Percentiles rank a stretch among this genome's conserved stretches.
phyloP scores from a whole-genome alignment of 2,329 filamentous ascomycete species.

The Cordyceps cateniannulata region DNA sequence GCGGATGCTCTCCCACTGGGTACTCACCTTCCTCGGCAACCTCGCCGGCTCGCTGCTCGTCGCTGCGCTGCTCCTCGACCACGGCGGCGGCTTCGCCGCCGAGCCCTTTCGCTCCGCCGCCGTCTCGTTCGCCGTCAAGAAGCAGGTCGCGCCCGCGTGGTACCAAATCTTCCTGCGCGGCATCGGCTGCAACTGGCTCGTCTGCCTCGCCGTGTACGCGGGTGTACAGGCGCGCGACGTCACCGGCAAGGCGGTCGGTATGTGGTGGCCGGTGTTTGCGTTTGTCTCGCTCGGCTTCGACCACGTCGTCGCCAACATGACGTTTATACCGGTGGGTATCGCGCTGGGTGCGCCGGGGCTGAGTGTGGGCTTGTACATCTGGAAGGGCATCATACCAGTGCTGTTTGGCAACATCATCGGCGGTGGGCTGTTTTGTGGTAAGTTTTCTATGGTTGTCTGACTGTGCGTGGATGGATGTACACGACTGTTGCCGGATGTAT shows the following conservation, averaged over 20 bases:
- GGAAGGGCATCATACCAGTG: constrained; percentile 45
- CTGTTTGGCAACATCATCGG: constrained; percentile 45
- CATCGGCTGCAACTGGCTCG: constrained; percentile 46
- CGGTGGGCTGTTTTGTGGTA: constrained; percentile 34
- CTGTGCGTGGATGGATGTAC: neutral
- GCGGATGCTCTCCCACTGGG: constrained; percentile 25
- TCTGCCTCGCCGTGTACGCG: constrained; percentile 43
- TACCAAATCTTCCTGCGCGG: no score
- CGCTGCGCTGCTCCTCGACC: constrained; percentile 36
- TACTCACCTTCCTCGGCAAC: constrained; percentile 40
- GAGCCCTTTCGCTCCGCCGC: constrained; percentile 16
- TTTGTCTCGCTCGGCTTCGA: constrained; percentile 46
- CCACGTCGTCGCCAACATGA: constrained; percentile 51
- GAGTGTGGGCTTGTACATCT: constrained; percentile 15
- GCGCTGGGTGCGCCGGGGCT: neutral
- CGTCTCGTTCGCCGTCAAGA: no score
- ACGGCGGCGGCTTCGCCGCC: constrained; percentile 31
- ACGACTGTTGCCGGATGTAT: neutral
- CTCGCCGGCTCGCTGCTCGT: constrained; percentile 39
- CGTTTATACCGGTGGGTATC: constrained; percentile 14
- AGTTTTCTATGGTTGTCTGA: neutral
- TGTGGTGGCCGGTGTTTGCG: constrained; percentile 48
- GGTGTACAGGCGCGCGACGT: constrained; percentile 40
- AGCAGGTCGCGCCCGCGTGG: no score
- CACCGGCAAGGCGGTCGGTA: constrained; percentile 43